Base-by-base conservation (phyloP, 1,284 basidiomycete genomes). In the Leccinum pachyderme region DNA sequence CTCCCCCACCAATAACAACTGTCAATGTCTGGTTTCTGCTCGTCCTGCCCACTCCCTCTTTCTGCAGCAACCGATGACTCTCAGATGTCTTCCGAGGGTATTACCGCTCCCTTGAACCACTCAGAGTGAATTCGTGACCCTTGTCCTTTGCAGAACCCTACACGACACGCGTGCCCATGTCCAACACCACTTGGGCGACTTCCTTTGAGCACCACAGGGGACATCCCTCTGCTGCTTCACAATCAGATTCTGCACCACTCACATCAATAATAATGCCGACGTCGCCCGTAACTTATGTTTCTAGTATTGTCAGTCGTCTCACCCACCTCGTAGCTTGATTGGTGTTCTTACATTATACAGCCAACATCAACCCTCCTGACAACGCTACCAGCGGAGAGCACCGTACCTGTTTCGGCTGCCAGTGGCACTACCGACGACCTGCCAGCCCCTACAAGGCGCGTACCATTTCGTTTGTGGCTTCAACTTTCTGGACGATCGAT, bases 361-460 rank as follows among this genome's bases (percentile, higher is more conserved):
- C 52, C 47, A 2, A 37, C 43, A 41, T 24, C 24, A 18, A 27
- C 27, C n/a, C 37, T 18, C 37, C n/a, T 39, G 37, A 39, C 37
- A 8, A 39, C 37, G 11, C 18, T 39, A 39, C 18, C 37, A 0
- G 5, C 37, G 13, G 49, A 12, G 22, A 48, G 41, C 27, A n/a
- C 24, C 13, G n/a, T 53, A 18, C 41, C 54, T 12, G 9, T 44
- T n/a, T 41, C 55, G 22, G 52, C 63, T 39, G 25, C 37, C 25
- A 48, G 52, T 47, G 31, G 24, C 15, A 35, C 28, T 24, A 2
- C 35, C 12, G 18, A 41, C 31, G 12, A 15, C 22, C 37, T 32
- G 9, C 48, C 55, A 25, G 32, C 24, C 28, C 39, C 53, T 29
- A n/a, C 43, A 13, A 53, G 28, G 65, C 68, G 25, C 35, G 63